A percentile compares a stretch with the other conserved stretches of the same genome.
These are phyloP conservation scores for Trichoderma cornu-damae DNA, from an alignment of 2,329 filamentous ascomycete species.

Conservation along the genomic window DNA sequence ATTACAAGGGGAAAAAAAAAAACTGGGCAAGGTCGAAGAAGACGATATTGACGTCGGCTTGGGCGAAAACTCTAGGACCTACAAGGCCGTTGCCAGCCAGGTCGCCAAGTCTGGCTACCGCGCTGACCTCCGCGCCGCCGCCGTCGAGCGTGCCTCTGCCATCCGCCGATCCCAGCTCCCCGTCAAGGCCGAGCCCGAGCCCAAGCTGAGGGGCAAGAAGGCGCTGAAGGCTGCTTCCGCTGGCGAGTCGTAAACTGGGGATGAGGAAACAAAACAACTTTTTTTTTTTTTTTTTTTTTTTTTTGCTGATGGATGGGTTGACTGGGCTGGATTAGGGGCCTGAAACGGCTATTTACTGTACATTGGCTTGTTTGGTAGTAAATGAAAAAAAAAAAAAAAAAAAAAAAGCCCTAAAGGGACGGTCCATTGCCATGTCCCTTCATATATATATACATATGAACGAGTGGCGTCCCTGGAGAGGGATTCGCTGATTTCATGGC, in stretches of 20 bases:
- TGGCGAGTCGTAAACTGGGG: slow-evolving; percentile 31
- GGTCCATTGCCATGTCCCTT: not conserved
- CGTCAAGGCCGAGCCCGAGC: slow-evolving; percentile 68
- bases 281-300: no score
- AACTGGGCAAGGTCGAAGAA: not conserved
- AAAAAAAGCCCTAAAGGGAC: not conserved
- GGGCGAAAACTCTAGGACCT: slow-evolving; percentile 63
- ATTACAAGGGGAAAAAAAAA: no score
- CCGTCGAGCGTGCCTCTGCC: slow-evolving; percentile 81
- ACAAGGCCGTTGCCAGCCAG: slow-evolving; percentile 78
- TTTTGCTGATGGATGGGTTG: not conserved
- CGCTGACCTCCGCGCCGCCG: slow-evolving; percentile 67
- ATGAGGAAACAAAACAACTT: not conserved
- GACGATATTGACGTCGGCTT: slow-evolving; percentile 21
- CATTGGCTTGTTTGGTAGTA: slow-evolving; percentile 6
- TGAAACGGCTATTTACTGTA: slow-evolving; percentile 8
- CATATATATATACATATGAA: no score
- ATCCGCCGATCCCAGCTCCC: slow-evolving; percentile 73
- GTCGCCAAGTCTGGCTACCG: slow-evolving; percentile 84
- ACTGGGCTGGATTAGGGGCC: slow-evolving; percentile 16
- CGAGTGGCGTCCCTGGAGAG: not conserved
- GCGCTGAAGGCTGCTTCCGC: slow-evolving; percentile 60
- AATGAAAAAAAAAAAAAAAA: no score
- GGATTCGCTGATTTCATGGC: slow-evolving; percentile 1
- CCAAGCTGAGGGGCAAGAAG: slow-evolving; percentile 75